A percentile compares a stretch with the other conserved stretches of the same genome.
These are phyloP conservation scores for Dactylorhiza incarnata DNA, from an alignment of 106 monocot species.

Conservation along the genomic window DNA sequence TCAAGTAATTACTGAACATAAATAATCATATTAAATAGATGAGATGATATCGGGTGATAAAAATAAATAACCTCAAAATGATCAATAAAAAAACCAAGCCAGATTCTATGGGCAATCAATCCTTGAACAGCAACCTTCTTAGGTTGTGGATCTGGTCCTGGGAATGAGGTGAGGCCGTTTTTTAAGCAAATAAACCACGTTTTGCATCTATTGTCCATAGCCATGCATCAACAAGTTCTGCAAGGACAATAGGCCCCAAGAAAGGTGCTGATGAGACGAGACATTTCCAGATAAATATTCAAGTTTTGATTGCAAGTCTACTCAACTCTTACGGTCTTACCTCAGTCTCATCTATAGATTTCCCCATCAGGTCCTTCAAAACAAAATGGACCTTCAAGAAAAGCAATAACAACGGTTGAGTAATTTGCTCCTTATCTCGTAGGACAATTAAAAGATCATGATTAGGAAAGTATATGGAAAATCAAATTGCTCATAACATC, in stretches of 20 bases:
- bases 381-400: no score
- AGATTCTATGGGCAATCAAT: constrained; percentile 84
- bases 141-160: constrained; percentile 67
- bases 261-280: constrained; percentile 88
- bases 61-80: constrained; percentile 81
- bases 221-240: constrained; percentile 99
- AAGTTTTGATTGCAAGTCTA: constrained; percentile 97
- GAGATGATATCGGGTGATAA: constrained; percentile 1
- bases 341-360: no score
- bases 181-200: constrained; percentile 93
- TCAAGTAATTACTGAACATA: background rate
- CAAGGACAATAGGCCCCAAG: constrained; percentile 86
- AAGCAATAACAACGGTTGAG: no score
- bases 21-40: background rate
- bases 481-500: no score
- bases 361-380: no score
- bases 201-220: constrained; percentile 99
- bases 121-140: constrained; percentile 84
- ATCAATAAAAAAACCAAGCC: constrained; percentile 99
- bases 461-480: no score
- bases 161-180: constrained; percentile 86
- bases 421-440: no score
- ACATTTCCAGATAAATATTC: constrained; percentile 99
- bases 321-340: no score
- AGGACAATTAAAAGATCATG: no score